Evolutionary conservation across 495 filamentous ascomycete genomes (phyloP).

Genomic region (Gamarada debralockiae): DNA sequence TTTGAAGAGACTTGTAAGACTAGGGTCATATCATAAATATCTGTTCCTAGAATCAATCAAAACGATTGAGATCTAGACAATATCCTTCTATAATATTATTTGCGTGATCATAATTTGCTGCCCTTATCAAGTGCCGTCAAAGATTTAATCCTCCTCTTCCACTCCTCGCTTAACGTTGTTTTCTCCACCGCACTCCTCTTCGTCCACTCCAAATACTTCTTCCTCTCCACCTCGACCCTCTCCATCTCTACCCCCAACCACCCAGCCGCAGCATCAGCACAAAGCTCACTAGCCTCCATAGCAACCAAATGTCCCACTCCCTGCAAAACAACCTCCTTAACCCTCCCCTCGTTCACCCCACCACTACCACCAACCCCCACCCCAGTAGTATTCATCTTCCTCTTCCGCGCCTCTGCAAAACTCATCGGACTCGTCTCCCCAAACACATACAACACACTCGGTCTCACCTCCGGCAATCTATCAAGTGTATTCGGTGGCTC

Average conservation of each 20-base stretch:
- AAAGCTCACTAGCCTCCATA: conserved; percentile 68
- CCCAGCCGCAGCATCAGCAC: conserved; percentile 54
- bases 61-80: no score
- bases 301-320: conserved; percentile 78
- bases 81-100: no score
- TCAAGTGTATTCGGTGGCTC: conserved; percentile 61
- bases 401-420: conserved; percentile 39
- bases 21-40: no score
- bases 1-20: no score
- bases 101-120: conserved; percentile 7
- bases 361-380: conserved; percentile 65
- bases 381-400: conserved; percentile 64
- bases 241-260: conserved; percentile 63
- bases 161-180: conserved; percentile 53
- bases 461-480: conserved; percentile 64
- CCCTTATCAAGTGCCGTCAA: conserved; percentile 8
- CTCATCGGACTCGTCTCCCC: conserved; percentile 63
- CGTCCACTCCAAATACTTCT: conserved; percentile 52
- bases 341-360: conserved; percentile 59
- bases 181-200: conserved; percentile 48
- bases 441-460: conserved; percentile 81
- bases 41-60: no score
- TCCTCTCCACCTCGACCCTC: conserved; percentile 61
- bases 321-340: conserved; percentile 61
- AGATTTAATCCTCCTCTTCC: conserved; percentile 31